Evolutionary conservation across 2,329 filamentous ascomycete genomes (phyloP).

Genomic region (Aureobasidium melanogenum): DNA sequence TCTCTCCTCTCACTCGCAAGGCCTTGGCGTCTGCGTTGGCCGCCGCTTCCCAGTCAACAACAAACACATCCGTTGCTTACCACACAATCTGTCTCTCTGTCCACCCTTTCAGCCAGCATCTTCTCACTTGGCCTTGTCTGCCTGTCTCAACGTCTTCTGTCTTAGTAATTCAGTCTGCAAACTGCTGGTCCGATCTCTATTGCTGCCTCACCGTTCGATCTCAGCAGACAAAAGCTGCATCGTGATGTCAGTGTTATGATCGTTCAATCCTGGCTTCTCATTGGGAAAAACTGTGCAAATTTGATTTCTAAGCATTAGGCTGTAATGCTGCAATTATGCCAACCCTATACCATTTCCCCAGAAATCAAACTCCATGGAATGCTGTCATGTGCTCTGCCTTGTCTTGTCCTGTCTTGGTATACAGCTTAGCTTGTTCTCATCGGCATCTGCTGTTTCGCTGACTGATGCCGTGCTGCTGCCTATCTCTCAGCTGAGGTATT

Average conservation of each 20-base stretch:
- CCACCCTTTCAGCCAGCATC: background rate
- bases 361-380: background rate
- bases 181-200: background rate
- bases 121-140: background rate
- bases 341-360: background rate
- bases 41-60: background rate
- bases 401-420: background rate
- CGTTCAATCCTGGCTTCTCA: background rate
- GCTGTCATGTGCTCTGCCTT: background rate
- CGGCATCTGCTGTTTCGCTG: background rate
- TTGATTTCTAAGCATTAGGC: conserved; percentile 9
- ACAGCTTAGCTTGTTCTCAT: background rate
- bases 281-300: background rate
- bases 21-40: conserved; percentile 1
- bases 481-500: background rate
- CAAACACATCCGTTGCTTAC: background rate
- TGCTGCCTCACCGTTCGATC: background rate
- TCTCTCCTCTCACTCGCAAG: background rate
- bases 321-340: conserved; percentile 5
- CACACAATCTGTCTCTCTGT: no score
- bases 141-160: background rate
- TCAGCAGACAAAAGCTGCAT: background rate
- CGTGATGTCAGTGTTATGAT: background rate
- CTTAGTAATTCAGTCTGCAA: background rate
- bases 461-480: background rate